Base-by-base conservation (phyloP, 768 basidiomycete genomes). In the Tricholoma flavovirens region DNA sequence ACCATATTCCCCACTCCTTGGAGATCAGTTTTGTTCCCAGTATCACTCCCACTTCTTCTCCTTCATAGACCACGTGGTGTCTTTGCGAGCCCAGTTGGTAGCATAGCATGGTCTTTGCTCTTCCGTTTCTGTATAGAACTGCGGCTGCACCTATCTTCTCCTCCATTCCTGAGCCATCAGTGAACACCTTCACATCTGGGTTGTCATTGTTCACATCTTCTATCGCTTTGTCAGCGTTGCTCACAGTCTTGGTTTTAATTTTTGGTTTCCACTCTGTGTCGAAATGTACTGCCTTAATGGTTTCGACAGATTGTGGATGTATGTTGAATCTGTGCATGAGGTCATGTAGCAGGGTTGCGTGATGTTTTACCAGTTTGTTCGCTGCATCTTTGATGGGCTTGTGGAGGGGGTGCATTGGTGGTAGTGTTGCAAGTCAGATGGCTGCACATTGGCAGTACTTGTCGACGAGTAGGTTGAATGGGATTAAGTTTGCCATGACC, bases 31-130 rank as follows among this genome's bases (percentile, higher is more conserved):
- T 1, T 63, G 66, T 1, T 66, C 59, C 1, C 58, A 57, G 19
- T 71, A 38, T 38, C 36, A 38, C 36, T 8, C 36, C 14, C 9
- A 38, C 6, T 38, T n/a, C n/a, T n/a, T n/a, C n/a, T n/a, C n/a
- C n/a, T n/a, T n/a, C n/a, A n/a, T n/a, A n/a, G n/a, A n/a, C 36
- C 15, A 46, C 54, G 46, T 71, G 69, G 1, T 64, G 15, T 4
- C 24, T 9, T 0, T 4, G 30, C 54, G 17, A 17, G 17, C 40
- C 40, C 10, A 42, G 40, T 19, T 19, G 15, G 40, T 42, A 19
- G 15, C 17, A 11, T 3, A 62, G 6, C 0, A 49, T 11, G 0
- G 19, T 29, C 15, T 14, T 10, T 30, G 49, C 49, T 9, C 26
- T 32, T 0, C 56, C 63, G 3, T 50, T 29, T 3, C 48, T 21